Conservation (phyloP, 495 filamentous ascomycete species). For the Xanthoparmelia taractica region DNA sequence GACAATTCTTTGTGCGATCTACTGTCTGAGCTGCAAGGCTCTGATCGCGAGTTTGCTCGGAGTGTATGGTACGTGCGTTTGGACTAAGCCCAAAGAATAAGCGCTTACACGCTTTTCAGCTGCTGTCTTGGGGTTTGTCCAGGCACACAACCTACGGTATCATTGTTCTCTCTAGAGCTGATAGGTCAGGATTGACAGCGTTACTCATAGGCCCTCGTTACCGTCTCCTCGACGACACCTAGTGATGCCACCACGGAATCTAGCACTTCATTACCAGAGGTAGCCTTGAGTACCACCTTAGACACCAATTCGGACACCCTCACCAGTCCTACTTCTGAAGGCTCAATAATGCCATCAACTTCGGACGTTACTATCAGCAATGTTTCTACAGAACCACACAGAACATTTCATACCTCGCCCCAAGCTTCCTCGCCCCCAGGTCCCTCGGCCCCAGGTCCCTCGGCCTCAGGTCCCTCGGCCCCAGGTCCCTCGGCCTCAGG, state of each 20-base stretch:
- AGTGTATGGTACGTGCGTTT: neutral
- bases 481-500: too few relatives aligned
- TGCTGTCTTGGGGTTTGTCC: neutral
- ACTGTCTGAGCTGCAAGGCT: neutral
- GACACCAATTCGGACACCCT: neutral
- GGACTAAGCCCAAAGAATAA: neutral
- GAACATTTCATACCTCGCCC: too few relatives aligned
- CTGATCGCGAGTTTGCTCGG: neutral
- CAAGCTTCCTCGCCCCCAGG: too few relatives aligned
- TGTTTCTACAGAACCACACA: too few relatives aligned
- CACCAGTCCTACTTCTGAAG: too few relatives aligned
- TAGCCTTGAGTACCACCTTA: neutral
- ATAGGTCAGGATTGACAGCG: neutral
- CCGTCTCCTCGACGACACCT: neutral
- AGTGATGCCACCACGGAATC: neutral
- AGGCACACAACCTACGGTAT: neutral
- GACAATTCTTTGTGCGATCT: neutral
- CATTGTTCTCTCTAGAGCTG: neutral
- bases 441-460: too few relatives aligned
- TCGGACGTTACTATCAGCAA: neutral
- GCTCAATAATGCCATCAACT: neutral
- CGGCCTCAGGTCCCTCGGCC: too few relatives aligned
- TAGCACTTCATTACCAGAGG: neutral
- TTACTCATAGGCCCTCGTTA: neutral
- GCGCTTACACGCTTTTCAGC: neutral